phyloP scores from a whole-genome alignment of 805 yeast genomes.

The Zygoascus ofunaensis region DNA sequence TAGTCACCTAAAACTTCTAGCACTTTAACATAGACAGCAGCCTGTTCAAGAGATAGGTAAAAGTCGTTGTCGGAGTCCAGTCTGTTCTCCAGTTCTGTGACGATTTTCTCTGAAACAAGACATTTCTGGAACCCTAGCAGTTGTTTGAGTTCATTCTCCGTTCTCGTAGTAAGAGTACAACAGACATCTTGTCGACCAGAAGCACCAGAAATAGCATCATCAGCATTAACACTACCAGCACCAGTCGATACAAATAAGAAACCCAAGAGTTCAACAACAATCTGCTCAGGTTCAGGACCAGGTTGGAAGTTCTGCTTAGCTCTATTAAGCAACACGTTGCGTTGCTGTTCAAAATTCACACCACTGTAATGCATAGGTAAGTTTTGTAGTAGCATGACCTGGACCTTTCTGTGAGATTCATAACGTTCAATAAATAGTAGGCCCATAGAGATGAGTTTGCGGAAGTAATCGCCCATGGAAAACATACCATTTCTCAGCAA shows the following conservation, averaged over 20 bases:
- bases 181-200: neutral
- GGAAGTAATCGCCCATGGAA: conserved; percentile 55
- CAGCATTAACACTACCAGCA: neutral
- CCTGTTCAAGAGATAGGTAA: conserved; percentile 8
- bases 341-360: conserved; percentile 7
- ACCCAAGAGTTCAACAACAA: neutral
- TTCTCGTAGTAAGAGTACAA: too few species aligned
- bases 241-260: conserved; percentile 7
- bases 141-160: neutral
- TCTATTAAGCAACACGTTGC: conserved; percentile 11
- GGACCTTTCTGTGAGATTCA: conserved; percentile 27
- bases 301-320: neutral
- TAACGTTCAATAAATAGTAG: conserved; percentile 54
- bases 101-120: conserved; percentile 8
- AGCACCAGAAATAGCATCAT: neutral
- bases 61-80: neutral
- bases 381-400: conserved; percentile 40
- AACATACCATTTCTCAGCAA: conserved; percentile 41
- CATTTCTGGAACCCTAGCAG: neutral
- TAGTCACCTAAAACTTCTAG: conserved; percentile 43
- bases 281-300: neutral
- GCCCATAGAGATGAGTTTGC: conserved; percentile 81
- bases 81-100: conserved; percentile 4
- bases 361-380: conserved; percentile 19
- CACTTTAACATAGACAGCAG: conserved; percentile 45